These are phyloP conservation scores for Metarhizium brunneum DNA, from an alignment of 2,329 filamentous ascomycete species.

Conservation along the genomic window DNA sequence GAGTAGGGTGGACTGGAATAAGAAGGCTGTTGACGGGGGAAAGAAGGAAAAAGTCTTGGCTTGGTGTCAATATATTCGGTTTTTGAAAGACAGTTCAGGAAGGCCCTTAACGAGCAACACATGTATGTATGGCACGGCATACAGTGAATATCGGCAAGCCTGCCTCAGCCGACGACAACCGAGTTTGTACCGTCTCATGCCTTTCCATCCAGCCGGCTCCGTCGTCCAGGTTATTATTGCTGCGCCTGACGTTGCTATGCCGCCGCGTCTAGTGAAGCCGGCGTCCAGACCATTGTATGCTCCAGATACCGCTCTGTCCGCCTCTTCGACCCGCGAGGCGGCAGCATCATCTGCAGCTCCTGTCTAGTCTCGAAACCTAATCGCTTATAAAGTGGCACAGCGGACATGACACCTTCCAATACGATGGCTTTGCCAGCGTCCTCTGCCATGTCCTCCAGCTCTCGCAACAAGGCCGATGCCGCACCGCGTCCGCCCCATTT, in stretches of 20 bases:
- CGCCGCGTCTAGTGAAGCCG: neutral
- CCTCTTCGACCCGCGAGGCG: conserved; percentile 16
- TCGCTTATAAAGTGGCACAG: conserved; percentile 27
- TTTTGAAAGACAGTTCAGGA: neutral
- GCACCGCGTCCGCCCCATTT: conserved; percentile 24
- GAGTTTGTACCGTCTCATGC: neutral
- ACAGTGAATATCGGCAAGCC: neutral
- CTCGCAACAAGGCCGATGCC: conserved; percentile 22
- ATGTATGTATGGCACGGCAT: neutral
- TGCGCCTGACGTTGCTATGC: neutral
- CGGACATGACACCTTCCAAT: conserved; percentile 29
- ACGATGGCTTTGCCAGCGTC: conserved; percentile 24
- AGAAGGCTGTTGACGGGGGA: too few relatives aligned
- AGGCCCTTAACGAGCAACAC: neutral
- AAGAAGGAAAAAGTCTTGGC: neutral
- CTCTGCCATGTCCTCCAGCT: conserved; percentile 23
- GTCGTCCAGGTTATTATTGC: neutral
- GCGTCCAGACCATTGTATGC: conserved; percentile 22
- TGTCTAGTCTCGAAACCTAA: conserved; percentile 24
- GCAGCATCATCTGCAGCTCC: conserved; percentile 26
- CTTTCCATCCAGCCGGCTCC: neutral
- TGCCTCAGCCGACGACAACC: neutral
- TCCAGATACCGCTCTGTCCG: conserved; percentile 24
- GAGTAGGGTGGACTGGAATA: too few relatives aligned
- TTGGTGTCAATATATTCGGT: neutral